Conservation (phyloP, 345 rosid species). For the Eucalyptus curtisii region DNA sequence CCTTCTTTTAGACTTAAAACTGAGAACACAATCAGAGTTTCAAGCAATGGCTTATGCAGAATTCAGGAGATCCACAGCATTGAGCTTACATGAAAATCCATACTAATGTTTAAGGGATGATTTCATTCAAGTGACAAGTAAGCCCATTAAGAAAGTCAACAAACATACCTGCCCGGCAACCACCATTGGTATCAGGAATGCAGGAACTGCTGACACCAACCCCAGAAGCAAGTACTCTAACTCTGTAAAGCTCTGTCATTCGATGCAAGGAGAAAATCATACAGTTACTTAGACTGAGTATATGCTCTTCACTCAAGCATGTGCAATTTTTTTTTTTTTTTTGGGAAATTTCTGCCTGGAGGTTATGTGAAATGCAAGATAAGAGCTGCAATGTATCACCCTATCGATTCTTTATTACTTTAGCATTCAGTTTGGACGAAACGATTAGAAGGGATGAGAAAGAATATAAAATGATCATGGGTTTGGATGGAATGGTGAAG, state of each 20-base stretch:
- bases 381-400: background rate
- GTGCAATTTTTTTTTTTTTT: background rate
- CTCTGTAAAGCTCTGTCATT: slow-evolving; percentile 75
- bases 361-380: background rate
- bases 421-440: background rate
- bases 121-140: background rate
- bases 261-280: background rate
- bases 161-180: slow-evolving; percentile 60
- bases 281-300: background rate
- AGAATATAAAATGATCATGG: background rate
- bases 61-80: background rate
- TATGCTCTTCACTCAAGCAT: background rate
- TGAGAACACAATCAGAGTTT: background rate
- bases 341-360: background rate
- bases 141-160: background rate
- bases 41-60: background rate
- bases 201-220: slow-evolving; percentile 75
- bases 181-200: slow-evolving; percentile 56
- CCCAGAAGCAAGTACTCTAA: slow-evolving; percentile 80
- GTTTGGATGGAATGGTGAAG: background rate
- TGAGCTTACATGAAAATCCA: background rate
- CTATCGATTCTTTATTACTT: background rate
- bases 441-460: background rate
- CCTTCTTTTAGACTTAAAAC: background rate
- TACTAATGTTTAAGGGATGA: background rate